Percentiles rank a stretch among this genome's conserved stretches.
phyloP scores from a whole-genome alignment of 768 basidiomycete genomes.

The Pulveroboletus ravenelii region DNA sequence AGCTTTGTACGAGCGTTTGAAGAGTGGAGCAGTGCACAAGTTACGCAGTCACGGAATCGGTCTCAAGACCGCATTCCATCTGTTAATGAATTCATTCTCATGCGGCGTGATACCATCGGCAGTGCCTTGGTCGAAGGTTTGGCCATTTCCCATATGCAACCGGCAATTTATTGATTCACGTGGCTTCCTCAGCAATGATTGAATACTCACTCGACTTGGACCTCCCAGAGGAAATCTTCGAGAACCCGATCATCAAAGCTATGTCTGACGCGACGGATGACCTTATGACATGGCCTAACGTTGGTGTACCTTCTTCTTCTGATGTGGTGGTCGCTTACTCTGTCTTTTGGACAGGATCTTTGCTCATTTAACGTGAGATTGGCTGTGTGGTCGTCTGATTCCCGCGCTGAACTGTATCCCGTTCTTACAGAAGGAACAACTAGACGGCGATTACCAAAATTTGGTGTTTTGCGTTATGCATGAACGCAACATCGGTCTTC shows the following conservation, averaged over 20 bases:
- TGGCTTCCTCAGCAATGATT: constrained; percentile 26
- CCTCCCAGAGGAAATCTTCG: constrained; percentile 35
- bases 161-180: neutral
- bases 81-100: constrained; percentile 36
- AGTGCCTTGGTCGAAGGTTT: constrained; percentile 37
- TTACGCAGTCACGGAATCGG: constrained; percentile 33
- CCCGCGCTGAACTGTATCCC: constrained; percentile 4
- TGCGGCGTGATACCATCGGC: constrained; percentile 36
- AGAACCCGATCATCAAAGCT: constrained; percentile 29
- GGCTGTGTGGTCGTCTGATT: constrained; percentile 3
- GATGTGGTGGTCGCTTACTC: constrained; percentile 10
- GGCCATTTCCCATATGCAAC: neutral
- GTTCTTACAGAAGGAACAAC: constrained; percentile 33
- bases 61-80: constrained; percentile 35
- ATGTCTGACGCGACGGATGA: constrained; percentile 40
- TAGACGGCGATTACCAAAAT: constrained; percentile 38
- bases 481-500: constrained; percentile 30
- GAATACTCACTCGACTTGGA: constrained; percentile 37
- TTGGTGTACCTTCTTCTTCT: constrained; percentile 17
- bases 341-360: constrained; percentile 19
- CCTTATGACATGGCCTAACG: constrained; percentile 41
- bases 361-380: constrained; percentile 29
- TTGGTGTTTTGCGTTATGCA: constrained; percentile 38
- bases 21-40: constrained; percentile 34
- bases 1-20: constrained; percentile 35